A percentile compares a stretch with the other conserved stretches of the same genome.
These are phyloP conservation scores for Penicillium hordei DNA, from an alignment of 2,329 filamentous ascomycete species.

Conservation along the genomic window DNA sequence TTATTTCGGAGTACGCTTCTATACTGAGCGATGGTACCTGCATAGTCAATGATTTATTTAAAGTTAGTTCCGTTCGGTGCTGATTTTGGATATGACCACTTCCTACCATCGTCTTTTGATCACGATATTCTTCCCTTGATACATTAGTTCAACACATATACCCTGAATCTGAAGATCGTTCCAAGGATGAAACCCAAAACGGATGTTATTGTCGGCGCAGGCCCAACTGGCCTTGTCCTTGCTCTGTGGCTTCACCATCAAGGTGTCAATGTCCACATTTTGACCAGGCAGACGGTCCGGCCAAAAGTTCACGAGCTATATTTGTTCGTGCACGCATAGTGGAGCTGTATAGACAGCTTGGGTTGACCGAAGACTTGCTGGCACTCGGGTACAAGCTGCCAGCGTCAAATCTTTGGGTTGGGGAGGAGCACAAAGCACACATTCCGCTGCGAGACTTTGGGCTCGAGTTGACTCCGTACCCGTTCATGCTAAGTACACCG, in stretches of 20 bases:
- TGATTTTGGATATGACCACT: background rate
- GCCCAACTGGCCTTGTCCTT: slow-evolving; percentile 33
- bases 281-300: slow-evolving; percentile 44
- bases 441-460: slow-evolving; percentile 28
- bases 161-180: background rate
- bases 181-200: slow-evolving; percentile 2
- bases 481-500: slow-evolving; percentile 29
- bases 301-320: slow-evolving; percentile 41
- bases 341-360: slow-evolving; percentile 52
- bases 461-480: slow-evolving; percentile 30
- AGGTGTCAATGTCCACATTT: slow-evolving; percentile 42
- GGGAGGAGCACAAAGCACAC: slow-evolving; percentile 23
- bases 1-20: background rate
- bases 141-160: background rate
- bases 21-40: background rate
- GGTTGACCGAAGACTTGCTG: slow-evolving; percentile 40
- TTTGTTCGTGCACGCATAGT: slow-evolving; percentile 52
- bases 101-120: background rate
- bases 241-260: slow-evolving; percentile 32
- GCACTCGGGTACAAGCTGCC: slow-evolving; percentile 38
- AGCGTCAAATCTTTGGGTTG: slow-evolving; percentile 41
- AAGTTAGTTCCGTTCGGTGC: background rate
- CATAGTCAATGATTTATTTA: background rate
- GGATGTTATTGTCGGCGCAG: slow-evolving; percentile 32
- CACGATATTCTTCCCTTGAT: background rate